Evolutionary conservation across 139 green algal species (phyloP).

Genomic region (Picochlorum sp.): DNA sequence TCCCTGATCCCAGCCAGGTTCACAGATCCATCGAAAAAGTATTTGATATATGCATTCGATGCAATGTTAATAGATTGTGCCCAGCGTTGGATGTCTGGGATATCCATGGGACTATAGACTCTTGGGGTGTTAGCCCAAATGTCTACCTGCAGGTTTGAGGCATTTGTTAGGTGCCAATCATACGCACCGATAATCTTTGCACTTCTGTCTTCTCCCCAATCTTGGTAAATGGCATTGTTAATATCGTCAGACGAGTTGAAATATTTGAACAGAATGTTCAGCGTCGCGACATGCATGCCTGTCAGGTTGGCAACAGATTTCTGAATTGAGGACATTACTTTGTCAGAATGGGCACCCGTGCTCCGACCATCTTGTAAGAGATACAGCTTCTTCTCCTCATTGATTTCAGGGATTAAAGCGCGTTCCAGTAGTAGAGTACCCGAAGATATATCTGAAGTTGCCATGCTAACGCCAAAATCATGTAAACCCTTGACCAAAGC

Average conservation of each 20-base stretch:
- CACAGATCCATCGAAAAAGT: conserved; percentile 17
- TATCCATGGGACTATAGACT: conserved; percentile 7
- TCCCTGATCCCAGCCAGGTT: conserved; percentile 41
- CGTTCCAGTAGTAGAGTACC: conserved; percentile 43
- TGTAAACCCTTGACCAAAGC: conserved; percentile 23
- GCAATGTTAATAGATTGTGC: conserved; percentile 50
- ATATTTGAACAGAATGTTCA: no score
- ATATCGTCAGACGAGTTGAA: no score
- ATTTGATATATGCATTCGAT: conserved; percentile 45
- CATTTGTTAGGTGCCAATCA: conserved; percentile 37
- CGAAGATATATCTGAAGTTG: conserved; percentile 25
- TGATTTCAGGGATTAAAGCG: conserved; percentile 29
- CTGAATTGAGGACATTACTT: conserved; percentile 14
- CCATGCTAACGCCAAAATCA: conserved; percentile 39
- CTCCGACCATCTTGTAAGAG: conserved; percentile 7
- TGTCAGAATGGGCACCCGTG: conserved; percentile 5
- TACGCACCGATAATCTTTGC: conserved; percentile 40
- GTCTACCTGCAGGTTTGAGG: conserved; percentile 19
- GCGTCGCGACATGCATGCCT: conserved; percentile 25
- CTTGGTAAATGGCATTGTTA: not conserved
- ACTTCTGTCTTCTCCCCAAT: not conserved
- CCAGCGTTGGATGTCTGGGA: conserved; percentile 52
- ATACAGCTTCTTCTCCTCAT: no score
- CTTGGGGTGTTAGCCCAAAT: conserved; percentile 53
- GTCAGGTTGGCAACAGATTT: conserved; percentile 34